These are phyloP conservation scores for Biscutella auriculata DNA, from an alignment of 441 rosid genomes.

Conservation along the genomic window DNA sequence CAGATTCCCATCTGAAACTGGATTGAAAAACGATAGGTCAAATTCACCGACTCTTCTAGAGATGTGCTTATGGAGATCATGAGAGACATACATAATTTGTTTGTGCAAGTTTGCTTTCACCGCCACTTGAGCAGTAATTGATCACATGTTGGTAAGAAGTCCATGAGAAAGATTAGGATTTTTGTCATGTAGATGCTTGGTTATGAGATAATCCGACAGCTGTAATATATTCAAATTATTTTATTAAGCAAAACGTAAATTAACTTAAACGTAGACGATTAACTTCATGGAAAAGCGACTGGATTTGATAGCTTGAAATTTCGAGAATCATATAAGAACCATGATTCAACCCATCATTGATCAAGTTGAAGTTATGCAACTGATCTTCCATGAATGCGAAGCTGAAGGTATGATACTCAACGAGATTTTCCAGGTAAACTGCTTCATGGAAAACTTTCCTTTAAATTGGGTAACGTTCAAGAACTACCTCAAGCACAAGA, in stretches of 20 bases:
- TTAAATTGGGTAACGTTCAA: no score
- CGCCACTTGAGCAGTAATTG: constrained; percentile 67
- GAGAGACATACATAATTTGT: constrained; percentile 62
- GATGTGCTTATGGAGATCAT: constrained; percentile 50
- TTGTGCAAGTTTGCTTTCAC: constrained; percentile 50
- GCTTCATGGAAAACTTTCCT: no score
- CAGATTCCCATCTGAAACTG: constrained; percentile 74
- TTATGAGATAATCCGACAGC: constrained; percentile 85
- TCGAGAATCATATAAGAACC: constrained; percentile 91
- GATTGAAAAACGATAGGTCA: constrained; percentile 22
- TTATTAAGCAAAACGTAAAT: background rate
- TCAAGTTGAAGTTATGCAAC: no score
- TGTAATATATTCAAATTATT: constrained; percentile 18
- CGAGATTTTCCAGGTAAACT: no score
- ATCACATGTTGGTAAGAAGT: constrained; percentile 69
- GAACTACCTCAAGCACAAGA: no score
- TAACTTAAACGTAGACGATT: background rate
- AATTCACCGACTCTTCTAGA: constrained; percentile 21
- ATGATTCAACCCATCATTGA: no score
- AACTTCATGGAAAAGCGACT: background rate
- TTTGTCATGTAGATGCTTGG: constrained; percentile 36
- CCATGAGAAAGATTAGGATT: constrained; percentile 69
- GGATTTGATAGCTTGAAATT: constrained; percentile 83
- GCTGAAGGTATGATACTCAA: no score
- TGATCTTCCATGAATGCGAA: no score